Evolutionary conservation across 192 early-diverging fungal species (phyloP).

Genomic region (Backusella circina): DNA sequence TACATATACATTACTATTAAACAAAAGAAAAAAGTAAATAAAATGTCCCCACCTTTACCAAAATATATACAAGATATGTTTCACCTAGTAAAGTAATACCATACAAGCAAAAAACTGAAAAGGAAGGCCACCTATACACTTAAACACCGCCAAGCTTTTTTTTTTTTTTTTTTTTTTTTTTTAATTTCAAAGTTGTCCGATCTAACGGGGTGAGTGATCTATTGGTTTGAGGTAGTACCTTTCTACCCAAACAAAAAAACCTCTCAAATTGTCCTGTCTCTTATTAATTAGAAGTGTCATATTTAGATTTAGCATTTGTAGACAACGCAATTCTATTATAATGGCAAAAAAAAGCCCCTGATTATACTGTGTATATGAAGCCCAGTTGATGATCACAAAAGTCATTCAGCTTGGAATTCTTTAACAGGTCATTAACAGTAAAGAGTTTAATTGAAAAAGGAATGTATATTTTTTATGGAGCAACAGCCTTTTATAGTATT

Average conservation of each 20-base stretch:
- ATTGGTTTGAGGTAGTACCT: not conserved
- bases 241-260: not conserved
- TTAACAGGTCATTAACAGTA: not conserved
- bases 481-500: not conserved
- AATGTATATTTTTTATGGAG: not conserved
- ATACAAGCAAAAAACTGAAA: not conserved
- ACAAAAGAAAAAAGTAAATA: not conserved
- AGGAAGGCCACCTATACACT: not conserved
- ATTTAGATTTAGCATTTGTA: not conserved
- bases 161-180: not conserved
- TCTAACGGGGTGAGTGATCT: not conserved
- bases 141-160: not conserved
- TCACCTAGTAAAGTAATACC: not conserved
- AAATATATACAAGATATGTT: not conserved
- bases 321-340: not conserved
- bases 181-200: not conserved
- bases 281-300: not conserved
- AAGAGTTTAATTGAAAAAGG: not conserved
- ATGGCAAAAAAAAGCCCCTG: not conserved
- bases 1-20: not conserved
- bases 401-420: not conserved
- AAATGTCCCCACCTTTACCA: not conserved
- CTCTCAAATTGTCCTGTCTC: not conserved
- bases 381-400: not conserved
- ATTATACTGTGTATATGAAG: no score